Conservation (phyloP, 306 rosid genomes). For the Pyrus betulifolia region DNA sequence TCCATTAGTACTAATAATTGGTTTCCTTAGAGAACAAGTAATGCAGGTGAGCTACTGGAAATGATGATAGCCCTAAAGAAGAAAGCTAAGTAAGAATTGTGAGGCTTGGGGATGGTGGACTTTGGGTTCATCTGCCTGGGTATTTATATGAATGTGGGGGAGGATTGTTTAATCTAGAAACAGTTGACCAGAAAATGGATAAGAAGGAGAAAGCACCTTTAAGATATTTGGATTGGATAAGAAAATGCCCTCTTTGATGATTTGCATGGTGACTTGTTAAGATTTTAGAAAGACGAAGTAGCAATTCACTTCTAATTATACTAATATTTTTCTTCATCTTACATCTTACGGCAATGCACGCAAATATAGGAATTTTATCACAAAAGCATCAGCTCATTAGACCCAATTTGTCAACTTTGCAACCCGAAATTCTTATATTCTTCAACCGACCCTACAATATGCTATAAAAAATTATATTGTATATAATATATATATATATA, state of each 20-base stretch:
- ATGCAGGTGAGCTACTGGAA: background rate
- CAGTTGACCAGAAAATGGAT: conserved; percentile 33
- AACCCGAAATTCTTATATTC: background rate
- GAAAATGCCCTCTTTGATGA: conserved; percentile 45
- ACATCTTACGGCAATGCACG: too few relatives aligned
- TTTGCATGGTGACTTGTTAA: conserved; percentile 58
- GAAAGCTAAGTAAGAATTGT: background rate
- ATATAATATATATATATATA: too few relatives aligned
- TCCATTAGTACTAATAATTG: conserved; percentile 37
- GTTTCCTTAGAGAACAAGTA: background rate
- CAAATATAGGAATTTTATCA: background rate
- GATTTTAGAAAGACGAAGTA: conserved; percentile 36
- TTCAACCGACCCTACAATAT: background rate
- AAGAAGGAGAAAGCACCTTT: conserved; percentile 39
- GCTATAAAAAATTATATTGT: background rate
- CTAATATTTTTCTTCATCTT: too few relatives aligned
- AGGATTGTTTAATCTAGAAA: background rate
- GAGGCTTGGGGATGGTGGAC: conserved; percentile 34
- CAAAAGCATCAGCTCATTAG: background rate
- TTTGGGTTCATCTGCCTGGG: conserved; percentile 28
- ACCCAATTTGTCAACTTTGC: background rate
- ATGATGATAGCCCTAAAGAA: background rate
- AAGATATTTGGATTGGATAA: conserved; percentile 81
- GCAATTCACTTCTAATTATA: too few relatives aligned
- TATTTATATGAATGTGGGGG: conserved; percentile 53